Evolutionary conservation across 192 early-diverging fungal species (phyloP), one percentile per base, ranked within the genome.

Genomic region (Helicostylum pulchrum): DNA sequence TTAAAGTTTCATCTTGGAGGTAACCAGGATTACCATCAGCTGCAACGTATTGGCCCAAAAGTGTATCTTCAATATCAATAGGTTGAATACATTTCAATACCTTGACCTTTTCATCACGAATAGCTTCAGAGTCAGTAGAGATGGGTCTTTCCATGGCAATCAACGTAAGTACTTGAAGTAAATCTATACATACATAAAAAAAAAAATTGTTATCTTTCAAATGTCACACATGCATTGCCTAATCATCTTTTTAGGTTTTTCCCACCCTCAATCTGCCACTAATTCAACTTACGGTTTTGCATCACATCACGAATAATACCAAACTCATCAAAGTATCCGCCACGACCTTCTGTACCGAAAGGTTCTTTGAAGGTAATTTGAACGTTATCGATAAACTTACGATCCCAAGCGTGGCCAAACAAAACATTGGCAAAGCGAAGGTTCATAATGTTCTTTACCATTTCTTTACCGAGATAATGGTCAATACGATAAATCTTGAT

Each of bases 361-460:
- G 88, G 87, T 77, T 99, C 96, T 70, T 99, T 99, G 79, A 99
- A 97, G 1, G 94, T 97, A 74, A 99, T 96, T 78, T 99, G 96
- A 5, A 99, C 83, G 56, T 96, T 96, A 71, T 89, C 76, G 52
- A 99, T 94, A 77, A 87, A 83, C 44, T 83, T 77, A 45, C 88
- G 84, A 77, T 94, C 89, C 96, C 96, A 99, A 57, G 95, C 82
- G 7, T 91, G 84, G 26, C 93, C 91, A 72, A 96, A 94, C 55
- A 98, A 92, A 4, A 93, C 84, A 76, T 98, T 98, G 54, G 92
- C 93, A 72, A 98, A 97, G 36, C 96, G 86, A 60, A 98, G 67
- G 7, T 91, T 88, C 84, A 95, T 90, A 55, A 98, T 77, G 73
- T 96, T 96, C 79, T 98, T 98, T 67, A 98, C 95, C 96, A 98